Conservation (phyloP, 768 basidiomycete species). For the Hypholoma fasciculare region DNA sequence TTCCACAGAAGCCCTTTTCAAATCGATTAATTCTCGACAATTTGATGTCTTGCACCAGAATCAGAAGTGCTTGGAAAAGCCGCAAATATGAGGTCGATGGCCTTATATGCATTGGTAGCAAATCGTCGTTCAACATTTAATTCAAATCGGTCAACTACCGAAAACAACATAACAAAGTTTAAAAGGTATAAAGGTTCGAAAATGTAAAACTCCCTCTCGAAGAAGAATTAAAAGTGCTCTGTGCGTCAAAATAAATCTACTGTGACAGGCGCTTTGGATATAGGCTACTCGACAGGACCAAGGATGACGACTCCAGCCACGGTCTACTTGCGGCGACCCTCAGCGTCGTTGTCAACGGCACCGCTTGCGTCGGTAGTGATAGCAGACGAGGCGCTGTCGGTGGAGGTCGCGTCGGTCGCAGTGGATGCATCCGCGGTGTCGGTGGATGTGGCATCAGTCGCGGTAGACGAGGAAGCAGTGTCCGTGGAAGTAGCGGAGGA, state of each 20-base stretch:
- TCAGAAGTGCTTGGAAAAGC: background rate
- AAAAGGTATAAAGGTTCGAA: background rate
- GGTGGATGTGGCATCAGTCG: constrained; percentile 16
- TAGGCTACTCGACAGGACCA: constrained; percentile 11
- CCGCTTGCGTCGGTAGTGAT: constrained; percentile 13
- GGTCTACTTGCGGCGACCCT: constrained; percentile 20
- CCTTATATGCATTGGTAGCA: too few relatives aligned
- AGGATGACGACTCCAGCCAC: background rate
- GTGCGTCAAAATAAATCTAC: constrained; percentile 1
- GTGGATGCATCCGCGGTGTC: constrained; percentile 14
- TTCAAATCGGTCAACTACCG: too few relatives aligned
- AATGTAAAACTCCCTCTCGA: background rate
- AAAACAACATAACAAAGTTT: background rate
- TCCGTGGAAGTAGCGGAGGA: constrained; percentile 16
- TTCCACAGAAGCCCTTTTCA: too few relatives aligned
- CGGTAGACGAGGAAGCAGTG: constrained; percentile 11
- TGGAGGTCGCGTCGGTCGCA: constrained; percentile 16
- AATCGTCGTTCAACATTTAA: too few relatives aligned
- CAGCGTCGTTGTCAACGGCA: constrained; percentile 23
- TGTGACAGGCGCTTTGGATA: constrained; percentile 1
- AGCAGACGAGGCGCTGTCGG: constrained; percentile 14
- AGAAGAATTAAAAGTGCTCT: constrained; percentile 3
- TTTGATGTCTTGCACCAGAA: too few relatives aligned
- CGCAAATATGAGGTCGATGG: background rate
- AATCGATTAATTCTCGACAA: background rate